Base-by-base conservation (phyloP, 2,329 filamentous ascomycete species). In the Pseudocercospora cruenta region DNA sequence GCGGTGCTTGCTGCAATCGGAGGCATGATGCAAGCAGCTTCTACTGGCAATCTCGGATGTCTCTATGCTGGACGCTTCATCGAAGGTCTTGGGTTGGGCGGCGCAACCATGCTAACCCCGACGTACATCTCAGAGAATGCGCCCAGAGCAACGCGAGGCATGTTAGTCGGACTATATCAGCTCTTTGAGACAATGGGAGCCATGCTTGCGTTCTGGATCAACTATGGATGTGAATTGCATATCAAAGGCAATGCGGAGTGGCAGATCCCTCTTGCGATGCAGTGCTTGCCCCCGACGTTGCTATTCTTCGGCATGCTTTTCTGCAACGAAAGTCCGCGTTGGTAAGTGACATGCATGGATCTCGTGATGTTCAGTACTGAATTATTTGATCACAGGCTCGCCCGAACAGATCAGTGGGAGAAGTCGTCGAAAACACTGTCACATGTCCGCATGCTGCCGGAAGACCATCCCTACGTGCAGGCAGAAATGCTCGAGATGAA, bases 11-110 rank as follows among this genome's bases (percentile, higher is more conserved):
- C 88, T 28, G 83, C 85, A 26, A 63, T 88, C 10, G 90, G 90
- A 51, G 87, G 88, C 58, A 75, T 90, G 59, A 83, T 92, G 72
- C 90, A 92, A 78, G 83, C 87, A 58, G 81, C 84, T 7, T 86
- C 87, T n/a, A 82, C 81, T 45, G 89, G 89, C 4, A 82, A 85
- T 57, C 77, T 91, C 39, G 80, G 12, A 80, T 61, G 84, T 70
- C 89, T 92, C 81, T 92, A 90, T 72, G 81, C 90, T 67, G 90
- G 89, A 57, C 83, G 89, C 75, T 82, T 87, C 49, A 76, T 88
- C 24, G 83, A 82, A 60, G 86, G 86, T 45, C 74, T 88, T 12
- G 83, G 16, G 81, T 80, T 58, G 83, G 60, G 60, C 7, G 60
- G 26, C 14, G 60, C 84, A 45, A 85, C 83, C 31, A 87, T 87